phyloP scores from a whole-genome alignment of 768 basidiomycete species.

The Termitomyces sp. region DNA sequence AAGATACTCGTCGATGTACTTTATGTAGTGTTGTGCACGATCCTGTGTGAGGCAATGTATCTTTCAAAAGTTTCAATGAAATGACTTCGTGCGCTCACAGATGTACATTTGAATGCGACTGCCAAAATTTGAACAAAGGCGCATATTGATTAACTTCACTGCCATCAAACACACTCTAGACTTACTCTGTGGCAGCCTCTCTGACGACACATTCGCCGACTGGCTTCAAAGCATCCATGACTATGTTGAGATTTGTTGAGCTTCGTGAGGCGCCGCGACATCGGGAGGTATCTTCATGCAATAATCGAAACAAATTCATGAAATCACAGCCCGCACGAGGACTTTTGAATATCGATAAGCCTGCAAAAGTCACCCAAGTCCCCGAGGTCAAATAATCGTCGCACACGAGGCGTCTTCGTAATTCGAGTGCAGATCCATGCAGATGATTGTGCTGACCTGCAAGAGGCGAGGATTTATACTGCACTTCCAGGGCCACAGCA shows the following conservation, averaged over 20 bases:
- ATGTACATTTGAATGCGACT: background rate
- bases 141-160: too few species aligned
- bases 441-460: slow-evolving; percentile 11
- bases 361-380: slow-evolving; percentile 29
- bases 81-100: background rate
- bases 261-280: background rate
- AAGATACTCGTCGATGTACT: too few species aligned
- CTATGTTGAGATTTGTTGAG: background rate
- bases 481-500: slow-evolving; percentile 38
- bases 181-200: too few species aligned
- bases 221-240: background rate
- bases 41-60: background rate
- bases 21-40: background rate
- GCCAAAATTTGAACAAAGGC: background rate
- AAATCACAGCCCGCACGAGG: background rate
- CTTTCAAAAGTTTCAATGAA: background rate
- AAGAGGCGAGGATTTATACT: slow-evolving; percentile 30
- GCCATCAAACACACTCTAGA: too few species aligned
- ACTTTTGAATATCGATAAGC: background rate
- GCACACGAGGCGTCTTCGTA: slow-evolving; percentile 26
- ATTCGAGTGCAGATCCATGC: slow-evolving; percentile 31
- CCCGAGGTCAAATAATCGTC: slow-evolving; percentile 33
- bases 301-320: background rate
- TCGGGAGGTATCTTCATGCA: background rate
- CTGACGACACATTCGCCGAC: too few species aligned